Base-by-base conservation (phyloP, 225 moss, liverwort and hornwort genomes). In the Climacium dendroides region DNA sequence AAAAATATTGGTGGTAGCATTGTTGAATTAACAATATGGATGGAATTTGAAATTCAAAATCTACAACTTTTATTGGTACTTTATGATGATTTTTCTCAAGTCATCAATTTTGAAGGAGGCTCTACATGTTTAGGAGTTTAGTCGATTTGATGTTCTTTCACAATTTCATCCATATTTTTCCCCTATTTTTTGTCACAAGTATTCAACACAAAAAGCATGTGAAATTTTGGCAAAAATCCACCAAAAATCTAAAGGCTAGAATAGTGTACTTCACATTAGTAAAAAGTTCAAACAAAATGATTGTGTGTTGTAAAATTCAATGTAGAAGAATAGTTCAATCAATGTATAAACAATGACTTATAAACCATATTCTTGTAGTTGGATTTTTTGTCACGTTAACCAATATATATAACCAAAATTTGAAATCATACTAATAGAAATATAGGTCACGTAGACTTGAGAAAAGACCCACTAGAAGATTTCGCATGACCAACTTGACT, bases 391-490 rank as follows among this genome's bases (percentile, higher is more conserved):
- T 69, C 2, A 39, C 8, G 7, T 8, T 39, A 39, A 24, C 8
- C 25, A 69, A 24, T 39, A 41, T 39, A 25, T 25, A 8, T 25
- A 70, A 41, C 7, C 8, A 24, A 69, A 39, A 69, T 14, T 39
- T 39, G 39, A 39, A 69, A 69, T 24, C 14, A 24, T 7, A 67
- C 3, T 37, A 37, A 13, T 67, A 23, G 13, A 67, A 67, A 35
- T 1, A 23, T 66, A 0, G 7, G 4, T 2, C 2, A 1, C 1
- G 0, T 37, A 37, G 23, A 39, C 7, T 39, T 67, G 13, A n/a
- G 4, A n/a, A 66, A 22, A 67, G 12, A 37, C 13, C n/a, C 7
- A 13, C 13, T 0, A 67, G 3, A n/a, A 66, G 37, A 23, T 20
- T 1, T 3, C n/a, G n/a, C n/a, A 23, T 37, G 67, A 67, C 7